Evolutionary conservation across 371 early-diverging fungal genomes (phyloP).

Genomic region (Apophysomyces ossiformis): DNA sequence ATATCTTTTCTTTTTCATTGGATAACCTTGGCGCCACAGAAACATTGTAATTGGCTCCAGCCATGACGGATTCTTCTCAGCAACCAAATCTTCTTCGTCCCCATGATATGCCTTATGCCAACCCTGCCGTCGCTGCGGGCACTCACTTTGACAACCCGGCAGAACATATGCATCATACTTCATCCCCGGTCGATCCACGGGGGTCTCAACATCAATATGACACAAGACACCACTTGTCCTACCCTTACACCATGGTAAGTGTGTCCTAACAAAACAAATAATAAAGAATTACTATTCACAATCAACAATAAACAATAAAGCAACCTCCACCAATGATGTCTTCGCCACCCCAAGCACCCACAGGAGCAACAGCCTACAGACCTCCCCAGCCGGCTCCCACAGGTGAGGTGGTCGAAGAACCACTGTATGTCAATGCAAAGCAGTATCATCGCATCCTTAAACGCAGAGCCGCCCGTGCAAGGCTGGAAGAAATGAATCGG

Average conservation of each 20-base stretch:
- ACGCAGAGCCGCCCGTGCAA: conserved; percentile 75
- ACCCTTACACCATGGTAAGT: conserved; percentile 3
- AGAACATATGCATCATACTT: conserved; percentile 6
- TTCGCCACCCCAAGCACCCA: conserved; percentile 3
- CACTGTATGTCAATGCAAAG: conserved; percentile 91
- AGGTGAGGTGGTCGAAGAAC: conserved; percentile 61
- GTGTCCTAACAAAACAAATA: neutral
- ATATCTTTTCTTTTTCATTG: conserved; percentile 8
- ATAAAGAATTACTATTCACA: neutral
- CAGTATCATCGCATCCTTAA: conserved; percentile 93
- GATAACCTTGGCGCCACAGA: conserved; percentile 10
- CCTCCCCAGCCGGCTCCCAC: conserved; percentile 16
- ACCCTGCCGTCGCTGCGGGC: conserved; percentile 3
- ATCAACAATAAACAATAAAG: neutral
- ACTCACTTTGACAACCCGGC: conserved; percentile 9
- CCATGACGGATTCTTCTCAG: conserved; percentile 10
- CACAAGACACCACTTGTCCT: conserved; percentile 4
- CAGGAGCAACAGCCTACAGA: neutral
- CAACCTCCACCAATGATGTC: conserved; percentile 10
- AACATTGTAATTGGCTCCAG: conserved; percentile 10
- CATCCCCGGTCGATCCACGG: conserved; percentile 2
- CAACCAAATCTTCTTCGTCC: conserved; percentile 8
- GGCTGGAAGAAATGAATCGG: conserved; percentile 63
- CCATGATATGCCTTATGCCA: conserved; percentile 9
- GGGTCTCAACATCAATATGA: conserved; percentile 9